A percentile compares a stretch with the other conserved stretches of the same genome.
Conservation (phyloP, 1,139 yeast genomes). For the Taphrina flavorubra region DNA sequence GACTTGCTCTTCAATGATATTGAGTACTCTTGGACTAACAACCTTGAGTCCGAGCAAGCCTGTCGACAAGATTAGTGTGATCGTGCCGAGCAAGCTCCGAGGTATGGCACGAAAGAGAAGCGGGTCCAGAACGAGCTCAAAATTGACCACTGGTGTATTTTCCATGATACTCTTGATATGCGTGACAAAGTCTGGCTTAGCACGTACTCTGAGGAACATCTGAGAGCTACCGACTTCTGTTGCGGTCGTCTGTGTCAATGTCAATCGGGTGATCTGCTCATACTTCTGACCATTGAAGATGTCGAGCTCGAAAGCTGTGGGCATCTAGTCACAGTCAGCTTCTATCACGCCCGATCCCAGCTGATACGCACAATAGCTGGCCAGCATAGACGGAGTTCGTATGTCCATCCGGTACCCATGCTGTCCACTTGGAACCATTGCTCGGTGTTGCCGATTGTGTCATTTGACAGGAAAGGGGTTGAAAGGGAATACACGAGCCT, state of each 20-base stretch:
- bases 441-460: constrained; percentile 9
- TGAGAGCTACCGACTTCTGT: not conserved
- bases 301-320: constrained; percentile 14
- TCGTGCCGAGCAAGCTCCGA: constrained; percentile 5
- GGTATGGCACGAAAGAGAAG: constrained; percentile 28
- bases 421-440: constrained; percentile 12
- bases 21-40: constrained; percentile 17
- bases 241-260: not conserved
- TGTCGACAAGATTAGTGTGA: constrained; percentile 1
- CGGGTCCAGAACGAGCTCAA: constrained; percentile 33
- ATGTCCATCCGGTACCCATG: constrained; percentile 14
- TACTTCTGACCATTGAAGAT: not conserved
- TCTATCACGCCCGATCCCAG: too few species aligned
- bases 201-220: constrained; percentile 21
- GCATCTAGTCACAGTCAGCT: constrained; percentile 18
- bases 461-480: constrained; percentile 9
- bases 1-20: constrained; percentile 11
- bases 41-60: not conserved
- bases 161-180: constrained; percentile 3
- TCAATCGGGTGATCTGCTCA: not conserved
- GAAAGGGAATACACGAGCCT: constrained; percentile 2
- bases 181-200: constrained; percentile 23
- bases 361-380: constrained; percentile 25
- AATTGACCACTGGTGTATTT: constrained; percentile 6
- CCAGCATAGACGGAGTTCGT: constrained; percentile 36